Evolutionary conservation across 495 filamentous ascomycete genomes (phyloP).

Genomic region (Talaromyces thailandensis): DNA sequence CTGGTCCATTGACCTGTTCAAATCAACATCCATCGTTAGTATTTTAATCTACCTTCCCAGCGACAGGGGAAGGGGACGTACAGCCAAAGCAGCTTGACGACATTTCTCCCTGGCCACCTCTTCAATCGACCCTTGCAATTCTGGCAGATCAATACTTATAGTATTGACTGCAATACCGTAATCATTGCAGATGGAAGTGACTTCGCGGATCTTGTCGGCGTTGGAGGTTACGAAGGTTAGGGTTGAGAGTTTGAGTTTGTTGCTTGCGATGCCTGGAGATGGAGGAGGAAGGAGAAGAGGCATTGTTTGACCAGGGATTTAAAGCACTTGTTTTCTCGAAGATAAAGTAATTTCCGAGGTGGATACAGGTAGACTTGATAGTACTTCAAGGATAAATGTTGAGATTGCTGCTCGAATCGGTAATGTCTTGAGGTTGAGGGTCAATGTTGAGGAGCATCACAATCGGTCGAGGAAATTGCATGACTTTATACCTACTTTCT

Average conservation of each 20-base stretch:
- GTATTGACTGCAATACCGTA: not conserved
- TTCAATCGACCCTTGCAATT: constrained; percentile 74
- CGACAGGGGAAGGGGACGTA: not conserved
- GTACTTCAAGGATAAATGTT: not conserved
- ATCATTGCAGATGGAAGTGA: not conserved
- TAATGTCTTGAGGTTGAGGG: not conserved
- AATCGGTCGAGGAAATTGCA: not conserved
- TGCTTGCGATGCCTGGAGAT: not conserved
- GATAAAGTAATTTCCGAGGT: too few relatives aligned
- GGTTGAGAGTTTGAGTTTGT: not conserved
- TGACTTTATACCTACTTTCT: not conserved
- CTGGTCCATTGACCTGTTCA: constrained; percentile 63
- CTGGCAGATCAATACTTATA: constrained; percentile 45
- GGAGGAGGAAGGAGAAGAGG: not conserved
- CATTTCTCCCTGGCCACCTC: constrained; percentile 75
- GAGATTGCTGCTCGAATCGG: not conserved
- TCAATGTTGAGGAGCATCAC: not conserved
- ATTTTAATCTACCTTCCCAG: not conserved
- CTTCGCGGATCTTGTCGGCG: not conserved
- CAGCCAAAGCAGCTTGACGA: constrained; percentile 45
- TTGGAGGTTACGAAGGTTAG: not conserved
- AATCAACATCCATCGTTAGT: not conserved
- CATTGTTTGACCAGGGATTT: too few relatives aligned
- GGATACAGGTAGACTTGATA: too few relatives aligned
- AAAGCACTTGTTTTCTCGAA: too few relatives aligned